A percentile compares a stretch with the other conserved stretches of the same genome.
These are phyloP conservation scores for Apostasia ramifera DNA, from an alignment of 106 monocot species.

Conservation along the genomic window DNA sequence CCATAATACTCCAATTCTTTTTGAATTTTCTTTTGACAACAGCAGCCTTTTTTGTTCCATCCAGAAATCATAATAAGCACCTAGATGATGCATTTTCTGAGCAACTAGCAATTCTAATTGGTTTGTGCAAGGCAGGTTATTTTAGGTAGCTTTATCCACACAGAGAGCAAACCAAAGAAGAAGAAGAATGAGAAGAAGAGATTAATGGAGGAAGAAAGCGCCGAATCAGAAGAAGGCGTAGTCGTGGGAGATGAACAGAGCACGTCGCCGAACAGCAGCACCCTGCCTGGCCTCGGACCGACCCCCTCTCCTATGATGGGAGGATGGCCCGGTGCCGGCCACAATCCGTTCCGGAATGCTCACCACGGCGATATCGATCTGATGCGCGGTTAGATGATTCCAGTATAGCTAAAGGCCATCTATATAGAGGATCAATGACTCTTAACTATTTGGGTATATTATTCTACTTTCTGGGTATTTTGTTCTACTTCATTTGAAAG, in stretches of 20 bases:
- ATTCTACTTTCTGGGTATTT: not conserved
- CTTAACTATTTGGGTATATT: not conserved
- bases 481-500: not conserved
- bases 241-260: not conserved
- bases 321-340: constrained; percentile 26
- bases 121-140: too few relatives aligned
- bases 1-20: too few relatives aligned
- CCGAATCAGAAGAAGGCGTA: not conserved
- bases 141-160: constrained; percentile 36
- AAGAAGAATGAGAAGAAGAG: constrained; percentile 3
- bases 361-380: constrained; percentile 27
- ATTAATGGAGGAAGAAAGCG: constrained; percentile 12
- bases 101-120: too few relatives aligned
- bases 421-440: not conserved
- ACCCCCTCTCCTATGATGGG: constrained; percentile 7
- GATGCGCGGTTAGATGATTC: constrained; percentile 25
- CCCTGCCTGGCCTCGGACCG: constrained; percentile 6
- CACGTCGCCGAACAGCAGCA: not conserved
- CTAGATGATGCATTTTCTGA: too few relatives aligned
- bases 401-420: not conserved
- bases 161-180: constrained; percentile 27
- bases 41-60: too few relatives aligned
- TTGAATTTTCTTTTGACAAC: too few relatives aligned
- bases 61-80: too few relatives aligned
- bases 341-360: constrained; percentile 21